Conservation (phyloP, 805 yeast genomes). For the Candida oleophila region DNA sequence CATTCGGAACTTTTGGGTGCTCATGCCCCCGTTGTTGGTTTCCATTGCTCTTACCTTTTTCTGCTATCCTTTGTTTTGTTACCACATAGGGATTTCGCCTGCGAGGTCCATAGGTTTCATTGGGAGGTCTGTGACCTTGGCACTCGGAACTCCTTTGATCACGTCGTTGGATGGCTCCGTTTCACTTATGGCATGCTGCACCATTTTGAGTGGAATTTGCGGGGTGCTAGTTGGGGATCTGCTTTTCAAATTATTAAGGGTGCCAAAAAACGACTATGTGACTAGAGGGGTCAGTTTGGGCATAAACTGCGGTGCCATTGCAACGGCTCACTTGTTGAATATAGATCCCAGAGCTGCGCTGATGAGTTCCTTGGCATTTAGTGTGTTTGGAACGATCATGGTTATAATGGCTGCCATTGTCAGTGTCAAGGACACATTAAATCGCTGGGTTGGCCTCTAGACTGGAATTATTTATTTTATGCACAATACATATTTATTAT, state of each 20-base stretch:
- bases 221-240: constrained; percentile 68
- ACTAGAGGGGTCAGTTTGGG: constrained; percentile 78
- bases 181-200: constrained; percentile 74
- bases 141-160: constrained; percentile 75
- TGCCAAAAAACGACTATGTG: constrained; percentile 64
- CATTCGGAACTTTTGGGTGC: constrained; percentile 52
- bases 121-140: constrained; percentile 77
- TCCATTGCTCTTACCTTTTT: constrained; percentile 60
- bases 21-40: constrained; percentile 58
- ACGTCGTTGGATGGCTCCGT: constrained; percentile 65
- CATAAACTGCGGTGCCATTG: constrained; percentile 78
- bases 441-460: constrained; percentile 14
- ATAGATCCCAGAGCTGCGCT: constrained; percentile 81
- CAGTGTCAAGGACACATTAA: constrained; percentile 23
- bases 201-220: constrained; percentile 71
- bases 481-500: background rate
- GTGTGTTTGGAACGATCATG: constrained; percentile 72
- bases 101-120: constrained; percentile 69
- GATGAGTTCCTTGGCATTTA: constrained; percentile 69
- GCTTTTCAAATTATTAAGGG: constrained; percentile 48
- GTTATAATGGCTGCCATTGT: constrained; percentile 63
- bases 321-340: constrained; percentile 70
- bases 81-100: constrained; percentile 61
- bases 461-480: background rate
- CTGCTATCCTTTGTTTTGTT: constrained; percentile 68